These are phyloP conservation scores for Ogataea pilisensis DNA, from an alignment of 805 yeast genomes.

Conservation along the genomic window DNA sequence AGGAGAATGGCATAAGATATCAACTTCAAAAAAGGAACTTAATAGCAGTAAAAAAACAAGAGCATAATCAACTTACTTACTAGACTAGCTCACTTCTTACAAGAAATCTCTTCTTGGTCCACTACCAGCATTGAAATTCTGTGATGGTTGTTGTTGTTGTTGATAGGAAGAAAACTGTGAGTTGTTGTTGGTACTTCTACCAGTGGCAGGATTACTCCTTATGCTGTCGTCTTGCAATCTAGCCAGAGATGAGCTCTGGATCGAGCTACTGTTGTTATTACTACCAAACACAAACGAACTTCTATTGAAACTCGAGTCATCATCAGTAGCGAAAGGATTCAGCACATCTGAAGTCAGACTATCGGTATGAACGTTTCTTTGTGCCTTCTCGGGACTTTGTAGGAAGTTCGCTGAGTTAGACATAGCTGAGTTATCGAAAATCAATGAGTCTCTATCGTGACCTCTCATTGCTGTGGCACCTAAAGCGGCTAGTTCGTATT, in stretches of 20 bases:
- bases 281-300: slow-evolving; percentile 15
- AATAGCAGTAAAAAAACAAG: too few relatives aligned
- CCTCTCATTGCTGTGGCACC: slow-evolving; percentile 69
- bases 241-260: neutral
- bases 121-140: neutral
- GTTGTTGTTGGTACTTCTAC: neutral
- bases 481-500: slow-evolving; percentile 65
- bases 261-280: neutral
- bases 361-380: slow-evolving; percentile 22
- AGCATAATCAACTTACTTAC: too few relatives aligned
- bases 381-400: slow-evolving; percentile 19
- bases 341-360: slow-evolving; percentile 9
- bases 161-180: slow-evolving; percentile 2
- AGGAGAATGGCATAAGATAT: too few relatives aligned
- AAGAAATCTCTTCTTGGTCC: slow-evolving; percentile 1
- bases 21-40: too few relatives aligned
- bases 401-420: slow-evolving; percentile 23
- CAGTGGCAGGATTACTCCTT: neutral
- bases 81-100: neutral
- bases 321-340: slow-evolving; percentile 20
- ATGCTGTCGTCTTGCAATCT: neutral
- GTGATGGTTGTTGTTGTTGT: neutral
- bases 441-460: slow-evolving; percentile 41
- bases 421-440: slow-evolving; percentile 21
- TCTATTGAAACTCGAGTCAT: slow-evolving; percentile 14